Percentiles rank a stretch among this genome's conserved stretches.
Evolutionary conservation across 768 basidiomycete species (phyloP).

Genomic region (Russula griseocarnosa): DNA sequence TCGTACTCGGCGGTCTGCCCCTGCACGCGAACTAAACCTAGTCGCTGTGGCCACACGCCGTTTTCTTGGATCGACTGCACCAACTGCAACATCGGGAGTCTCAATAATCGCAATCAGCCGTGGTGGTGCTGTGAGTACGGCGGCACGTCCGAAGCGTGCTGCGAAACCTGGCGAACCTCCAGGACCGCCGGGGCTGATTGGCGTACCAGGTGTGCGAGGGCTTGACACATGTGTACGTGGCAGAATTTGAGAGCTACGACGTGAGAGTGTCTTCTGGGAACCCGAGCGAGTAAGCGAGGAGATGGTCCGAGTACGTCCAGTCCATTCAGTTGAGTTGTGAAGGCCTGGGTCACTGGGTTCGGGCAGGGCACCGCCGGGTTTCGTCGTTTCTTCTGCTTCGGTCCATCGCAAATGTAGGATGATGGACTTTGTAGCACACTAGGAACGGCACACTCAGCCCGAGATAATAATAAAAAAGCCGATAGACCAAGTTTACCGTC

Average conservation of each 20-base stretch:
- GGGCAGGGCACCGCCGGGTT: conserved; percentile 20
- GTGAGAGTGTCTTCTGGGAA: conserved; percentile 44
- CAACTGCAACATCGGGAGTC: conserved; percentile 85
- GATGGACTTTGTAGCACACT: conserved; percentile 88
- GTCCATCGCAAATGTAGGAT: conserved; percentile 86
- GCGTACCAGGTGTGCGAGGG: conserved; percentile 48
- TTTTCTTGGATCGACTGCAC: conserved; percentile 82
- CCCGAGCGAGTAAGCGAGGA: conserved; percentile 54
- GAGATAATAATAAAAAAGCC: not conserved
- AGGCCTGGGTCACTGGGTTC: conserved; percentile 27
- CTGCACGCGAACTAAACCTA: conserved; percentile 76
- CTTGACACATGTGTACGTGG: conserved; percentile 31
- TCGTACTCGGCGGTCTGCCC: conserved; percentile 77
- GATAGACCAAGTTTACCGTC: conserved; percentile 53
- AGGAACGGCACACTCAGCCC: not conserved
- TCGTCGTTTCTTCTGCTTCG: conserved; percentile 48
- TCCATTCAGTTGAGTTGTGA: conserved; percentile 31
- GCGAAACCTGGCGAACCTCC: conserved; percentile 36
- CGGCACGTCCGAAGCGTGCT: conserved; percentile 60
- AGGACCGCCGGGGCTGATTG: conserved; percentile 38
- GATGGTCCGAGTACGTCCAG: conserved; percentile 40
- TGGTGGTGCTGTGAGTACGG: conserved; percentile 79
- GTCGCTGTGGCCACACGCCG: conserved; percentile 83
- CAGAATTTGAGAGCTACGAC: conserved; percentile 34
- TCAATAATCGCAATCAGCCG: conserved; percentile 77